These are phyloP conservation scores for Larix kaempferi DNA, from an alignment of 75 land plant genomes.

Conservation along the genomic window DNA sequence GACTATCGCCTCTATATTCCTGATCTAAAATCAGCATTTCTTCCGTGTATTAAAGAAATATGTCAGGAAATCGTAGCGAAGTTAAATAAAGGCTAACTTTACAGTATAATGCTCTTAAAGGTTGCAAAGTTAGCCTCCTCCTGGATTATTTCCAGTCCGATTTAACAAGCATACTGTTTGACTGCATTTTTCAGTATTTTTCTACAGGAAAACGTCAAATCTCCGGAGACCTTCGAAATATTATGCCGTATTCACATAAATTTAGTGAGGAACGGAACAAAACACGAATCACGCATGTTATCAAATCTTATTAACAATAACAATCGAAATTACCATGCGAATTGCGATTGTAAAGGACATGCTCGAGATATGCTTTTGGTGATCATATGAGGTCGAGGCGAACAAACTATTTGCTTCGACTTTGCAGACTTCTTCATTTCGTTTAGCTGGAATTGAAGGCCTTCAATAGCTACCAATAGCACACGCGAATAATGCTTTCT, in stretches of 20 bases:
- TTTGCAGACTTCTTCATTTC: not conserved
- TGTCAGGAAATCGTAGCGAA: not conserved
- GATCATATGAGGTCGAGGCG: slow-evolving; percentile 2
- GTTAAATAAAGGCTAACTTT: not conserved
- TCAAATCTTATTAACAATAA: not conserved
- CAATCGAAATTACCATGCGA: not conserved
- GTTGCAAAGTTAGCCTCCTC: not conserved
- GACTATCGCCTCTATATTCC: not conserved
- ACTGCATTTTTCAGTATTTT: no score
- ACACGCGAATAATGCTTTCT: no score
- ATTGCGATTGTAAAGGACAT: not conserved
- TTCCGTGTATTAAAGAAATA: not conserved
- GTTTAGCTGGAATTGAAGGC: not conserved
- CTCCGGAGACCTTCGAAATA: not conserved
- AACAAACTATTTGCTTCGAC: not conserved
- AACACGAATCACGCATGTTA: not conserved
- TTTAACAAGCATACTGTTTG: not conserved
- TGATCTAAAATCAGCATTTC: not conserved
- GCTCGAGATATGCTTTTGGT: not conserved
- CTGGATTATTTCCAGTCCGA: not conserved
- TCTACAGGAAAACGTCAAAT: not conserved
- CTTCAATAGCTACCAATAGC: not conserved
- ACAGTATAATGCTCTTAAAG: not conserved
- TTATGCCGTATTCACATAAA: not conserved
- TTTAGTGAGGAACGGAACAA: not conserved